Evolutionary conservation across 805 yeast genomes (phyloP).

Genomic region (Scheffersomyces lignosus): DNA sequence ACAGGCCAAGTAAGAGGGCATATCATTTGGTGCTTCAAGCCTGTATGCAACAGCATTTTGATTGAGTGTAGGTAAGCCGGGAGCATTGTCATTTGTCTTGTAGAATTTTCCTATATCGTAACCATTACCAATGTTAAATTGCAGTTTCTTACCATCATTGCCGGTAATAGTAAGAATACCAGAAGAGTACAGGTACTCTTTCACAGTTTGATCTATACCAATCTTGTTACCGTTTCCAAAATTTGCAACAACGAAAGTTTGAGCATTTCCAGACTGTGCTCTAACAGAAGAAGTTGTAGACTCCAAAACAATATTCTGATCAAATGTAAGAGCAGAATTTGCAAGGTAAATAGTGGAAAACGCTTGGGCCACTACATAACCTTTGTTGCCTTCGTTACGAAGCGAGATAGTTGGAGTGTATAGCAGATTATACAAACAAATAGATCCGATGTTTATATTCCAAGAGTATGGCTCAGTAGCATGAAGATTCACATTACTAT

Average conservation of each 20-base stretch:
- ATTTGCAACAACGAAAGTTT: conserved; percentile 24
- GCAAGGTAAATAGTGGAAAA: conserved; percentile 16
- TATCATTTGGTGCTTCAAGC: not conserved
- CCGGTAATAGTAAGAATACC: conserved; percentile 19
- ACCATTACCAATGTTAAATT: conserved; percentile 10
- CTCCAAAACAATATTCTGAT: conserved; percentile 16
- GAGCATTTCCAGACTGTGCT: conserved; percentile 20
- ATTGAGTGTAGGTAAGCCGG: not conserved
- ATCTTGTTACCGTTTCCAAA: conserved; percentile 29
- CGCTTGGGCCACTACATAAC: conserved; percentile 21
- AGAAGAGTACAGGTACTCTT: conserved; percentile 7
- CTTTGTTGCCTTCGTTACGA: conserved; percentile 20
- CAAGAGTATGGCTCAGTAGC: conserved; percentile 4
- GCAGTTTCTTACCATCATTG: conserved; percentile 4
- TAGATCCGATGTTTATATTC: conserved; percentile 25
- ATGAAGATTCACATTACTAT: conserved; percentile 17
- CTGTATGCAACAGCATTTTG: not conserved
- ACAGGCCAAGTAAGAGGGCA: not conserved
- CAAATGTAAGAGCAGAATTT: conserved; percentile 14
- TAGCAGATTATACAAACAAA: conserved; percentile 23
- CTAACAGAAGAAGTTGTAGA: conserved; percentile 10
- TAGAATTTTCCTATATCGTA: conserved; percentile 4
- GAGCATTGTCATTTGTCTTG: conserved; percentile 2
- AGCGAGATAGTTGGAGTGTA: conserved; percentile 22
- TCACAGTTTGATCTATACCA: conserved; percentile 14